A percentile compares a stretch with the other conserved stretches of the same genome.
Evolutionary conservation across 352 stramenopile species (phyloP).

Genomic region (Phytopythium chamaehyphon): DNA sequence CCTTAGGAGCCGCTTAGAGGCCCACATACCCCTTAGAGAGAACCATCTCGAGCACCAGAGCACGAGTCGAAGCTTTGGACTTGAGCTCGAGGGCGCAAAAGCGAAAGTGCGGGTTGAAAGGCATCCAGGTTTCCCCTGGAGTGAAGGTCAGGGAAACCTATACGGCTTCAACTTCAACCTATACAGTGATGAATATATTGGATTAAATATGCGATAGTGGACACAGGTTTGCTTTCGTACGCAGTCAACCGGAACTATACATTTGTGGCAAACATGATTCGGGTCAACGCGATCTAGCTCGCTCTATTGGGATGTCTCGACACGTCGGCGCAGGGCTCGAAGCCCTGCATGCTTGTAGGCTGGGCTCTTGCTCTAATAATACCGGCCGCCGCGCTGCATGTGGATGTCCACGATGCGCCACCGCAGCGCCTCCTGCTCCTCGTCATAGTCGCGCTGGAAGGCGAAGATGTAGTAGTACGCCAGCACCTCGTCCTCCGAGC

Average conservation of each 20-base stretch:
- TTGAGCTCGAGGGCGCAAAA: conserved; percentile 1
- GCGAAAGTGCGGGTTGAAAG: background rate
- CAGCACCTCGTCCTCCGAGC: conserved; percentile 95
- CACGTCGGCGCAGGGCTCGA: background rate
- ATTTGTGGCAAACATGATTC: too few species aligned
- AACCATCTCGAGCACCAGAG: background rate
- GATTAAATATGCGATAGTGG: too few species aligned
- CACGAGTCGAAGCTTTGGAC: background rate
- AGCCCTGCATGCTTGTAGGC: background rate
- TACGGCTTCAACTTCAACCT: background rate
- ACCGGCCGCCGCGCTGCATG: conserved; percentile 74
- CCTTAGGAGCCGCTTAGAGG: background rate
- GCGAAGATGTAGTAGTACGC: conserved; percentile 98
- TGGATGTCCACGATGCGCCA: conserved; percentile 88
- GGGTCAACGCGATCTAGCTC: background rate
- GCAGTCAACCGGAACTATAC: too few species aligned
- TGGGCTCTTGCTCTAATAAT: conserved; percentile 56
- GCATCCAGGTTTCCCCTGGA: background rate
- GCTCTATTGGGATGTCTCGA: conserved; percentile 3
- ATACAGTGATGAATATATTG: background rate
- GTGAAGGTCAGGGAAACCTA: conserved; percentile 20
- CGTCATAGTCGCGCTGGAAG: conserved; percentile 97
- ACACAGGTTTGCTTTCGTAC: too few species aligned
- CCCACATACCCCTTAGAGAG: background rate
- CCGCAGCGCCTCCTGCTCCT: conserved; percentile 82